A percentile compares a stretch with the other conserved stretches of the same genome.
Evolutionary conservation across 352 stramenopile genomes (phyloP).

Genomic region (Pelagophyceae sp.): DNA sequence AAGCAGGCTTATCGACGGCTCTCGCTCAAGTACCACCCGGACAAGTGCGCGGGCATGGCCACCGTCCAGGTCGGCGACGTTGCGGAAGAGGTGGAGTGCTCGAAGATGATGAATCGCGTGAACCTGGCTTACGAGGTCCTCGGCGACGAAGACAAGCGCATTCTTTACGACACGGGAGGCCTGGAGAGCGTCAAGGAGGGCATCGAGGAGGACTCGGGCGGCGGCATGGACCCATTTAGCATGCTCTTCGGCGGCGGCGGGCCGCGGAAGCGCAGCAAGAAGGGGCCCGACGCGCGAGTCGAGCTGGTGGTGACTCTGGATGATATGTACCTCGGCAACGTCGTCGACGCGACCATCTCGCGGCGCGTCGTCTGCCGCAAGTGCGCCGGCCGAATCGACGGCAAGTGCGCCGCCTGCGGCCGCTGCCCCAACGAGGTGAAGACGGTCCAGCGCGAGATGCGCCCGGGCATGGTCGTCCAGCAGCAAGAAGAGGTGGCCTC

Average conservation of each 20-base stretch:
- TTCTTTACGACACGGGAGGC: slow-evolving; percentile 21
- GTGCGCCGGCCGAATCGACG: slow-evolving; percentile 7
- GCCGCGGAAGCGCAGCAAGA: slow-evolving; percentile 18
- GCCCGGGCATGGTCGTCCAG: slow-evolving; percentile 59
- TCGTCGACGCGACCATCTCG: slow-evolving; percentile 68
- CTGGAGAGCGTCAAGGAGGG: slow-evolving; percentile 40
- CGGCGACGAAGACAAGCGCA: slow-evolving; percentile 49
- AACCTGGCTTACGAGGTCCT: slow-evolving; percentile 41
- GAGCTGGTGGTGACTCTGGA: slow-evolving; percentile 67
- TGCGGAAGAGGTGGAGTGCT: not conserved
- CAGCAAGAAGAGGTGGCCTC: slow-evolving; percentile 53
- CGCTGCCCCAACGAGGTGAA: slow-evolving; percentile 15
- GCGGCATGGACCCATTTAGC: slow-evolving; percentile 34
- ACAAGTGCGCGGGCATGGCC: slow-evolving; percentile 52
- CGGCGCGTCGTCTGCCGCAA: slow-evolving; percentile 34
- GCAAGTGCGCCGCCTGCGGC: slow-evolving; percentile 18
- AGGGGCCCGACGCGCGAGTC: slow-evolving; percentile 31
- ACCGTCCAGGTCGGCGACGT: not conserved
- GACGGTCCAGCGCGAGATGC: slow-evolving; percentile 65
- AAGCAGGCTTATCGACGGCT: slow-evolving; percentile 86
- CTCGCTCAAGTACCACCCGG: slow-evolving; percentile 88
- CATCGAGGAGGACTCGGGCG: slow-evolving; percentile 22
- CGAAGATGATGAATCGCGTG: slow-evolving; percentile 15
- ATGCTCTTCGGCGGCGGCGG: slow-evolving; percentile 39
- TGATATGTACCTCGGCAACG: slow-evolving; percentile 80